Percentiles rank a stretch among this genome's conserved stretches.
Conservation (phyloP, 345 rosid genomes). For the Ceriops zippeliana region DNA sequence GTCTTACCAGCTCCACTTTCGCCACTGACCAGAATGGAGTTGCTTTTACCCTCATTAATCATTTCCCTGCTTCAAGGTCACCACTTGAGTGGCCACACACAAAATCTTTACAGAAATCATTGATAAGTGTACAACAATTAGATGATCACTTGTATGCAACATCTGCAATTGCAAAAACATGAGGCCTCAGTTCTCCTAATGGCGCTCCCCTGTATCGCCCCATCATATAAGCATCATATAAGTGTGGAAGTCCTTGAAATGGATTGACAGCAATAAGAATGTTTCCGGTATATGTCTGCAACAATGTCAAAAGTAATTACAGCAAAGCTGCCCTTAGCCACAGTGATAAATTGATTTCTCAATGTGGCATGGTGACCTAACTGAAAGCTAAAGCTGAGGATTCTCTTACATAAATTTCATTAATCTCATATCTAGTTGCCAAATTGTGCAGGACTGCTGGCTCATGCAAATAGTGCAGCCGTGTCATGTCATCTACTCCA, state of each 20-base stretch:
- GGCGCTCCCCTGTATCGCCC: constrained; percentile 58
- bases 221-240: constrained; percentile 57
- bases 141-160: constrained; percentile 63
- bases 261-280: constrained; percentile 94
- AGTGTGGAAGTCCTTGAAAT: constrained; percentile 60
- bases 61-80: constrained; percentile 51
- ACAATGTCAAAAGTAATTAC: constrained; percentile 42
- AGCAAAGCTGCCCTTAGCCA: constrained; percentile 30
- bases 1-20: constrained; percentile 99
- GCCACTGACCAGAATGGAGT: constrained; percentile 86
- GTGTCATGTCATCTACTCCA: constrained; percentile 94
- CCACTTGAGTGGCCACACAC: constrained; percentile 11
- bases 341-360: constrained; percentile 20
- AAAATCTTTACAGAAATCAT: constrained; percentile 12
- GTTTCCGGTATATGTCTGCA: constrained; percentile 84
- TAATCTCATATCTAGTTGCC: constrained; percentile 49
- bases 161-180: constrained; percentile 84
- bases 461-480: constrained; percentile 72
- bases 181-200: constrained; percentile 59
- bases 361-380: constrained; percentile 18
- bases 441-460: constrained; percentile 80
- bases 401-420: constrained; percentile 72
- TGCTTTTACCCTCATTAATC: constrained; percentile 71
- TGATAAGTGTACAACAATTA: background rate
- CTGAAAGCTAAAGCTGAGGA: constrained; percentile 15